Base-by-base conservation (phyloP, 1,284 basidiomycete genomes). In the Limonomyces culmigenus region DNA sequence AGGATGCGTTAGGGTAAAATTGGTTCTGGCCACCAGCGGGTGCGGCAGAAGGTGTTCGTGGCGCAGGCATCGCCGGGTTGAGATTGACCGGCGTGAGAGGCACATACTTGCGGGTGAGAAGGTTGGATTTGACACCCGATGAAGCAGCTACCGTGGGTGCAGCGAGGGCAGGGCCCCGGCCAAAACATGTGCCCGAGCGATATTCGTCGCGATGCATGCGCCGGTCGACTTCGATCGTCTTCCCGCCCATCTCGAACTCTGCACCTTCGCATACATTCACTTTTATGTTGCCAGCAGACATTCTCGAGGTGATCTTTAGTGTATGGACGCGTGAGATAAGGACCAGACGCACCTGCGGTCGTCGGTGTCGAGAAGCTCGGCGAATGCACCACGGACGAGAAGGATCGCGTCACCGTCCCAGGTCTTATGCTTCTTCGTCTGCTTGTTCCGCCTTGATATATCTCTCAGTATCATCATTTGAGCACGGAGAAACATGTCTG, bases 381-480 rank as follows among this genome's bases (percentile, higher is more conserved):
- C 68, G 43, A 59, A 68, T 11, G 48, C 50, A 5, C 55, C 60
- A 36, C 49, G 60, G 12, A 73, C 58, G 13, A 71, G 66, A 5
- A 84, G 56, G n/a, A 83, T 61, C 14, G 67, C 78, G 49, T 81
- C 78, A 23, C 77, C 83, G 43, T 93, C 86, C 89, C 88, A 93
- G 0, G 84, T 89, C 55, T 92, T 93, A 52, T 93, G 79, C 55
- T 92, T 93, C 54, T 74, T 80, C 20, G 63, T 60, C 52, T 92
- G 86, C 19, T 70, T 80, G 40, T 65, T 71, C 37, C 88, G 61
- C 83, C 81, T 81, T 36, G 20, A 19, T 37, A 27, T 16, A 34
- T 29, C 15, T 41, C 40, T 18, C 11, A 36, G 12, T 3, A 5
- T 29, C 42, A 12, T 34, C 16, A 18, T 34, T 13, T 29, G 36